These are phyloP conservation scores for Hansenula anomala DNA, from an alignment of 1,139 yeast species.

Conservation along the genomic window DNA sequence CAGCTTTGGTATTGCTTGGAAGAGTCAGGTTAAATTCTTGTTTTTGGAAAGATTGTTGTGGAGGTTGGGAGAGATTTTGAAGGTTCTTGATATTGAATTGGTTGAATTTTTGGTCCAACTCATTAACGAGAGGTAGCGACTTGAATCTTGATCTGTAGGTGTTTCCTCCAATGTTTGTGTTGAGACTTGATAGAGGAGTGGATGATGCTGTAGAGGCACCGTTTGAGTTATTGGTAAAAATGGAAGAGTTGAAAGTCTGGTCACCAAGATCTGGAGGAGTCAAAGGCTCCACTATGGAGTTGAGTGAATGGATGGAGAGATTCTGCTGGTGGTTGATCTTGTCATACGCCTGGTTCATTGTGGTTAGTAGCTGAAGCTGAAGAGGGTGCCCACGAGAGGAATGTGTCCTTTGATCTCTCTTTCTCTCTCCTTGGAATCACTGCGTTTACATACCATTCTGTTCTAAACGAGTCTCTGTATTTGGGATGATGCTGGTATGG, in stretches of 20 bases:
- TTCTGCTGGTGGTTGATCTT: conserved; percentile 18
- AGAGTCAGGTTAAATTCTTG: neutral
- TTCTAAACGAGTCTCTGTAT: too few species aligned
- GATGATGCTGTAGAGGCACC: conserved; percentile 5
- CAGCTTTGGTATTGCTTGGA: neutral
- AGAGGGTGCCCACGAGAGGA: too few species aligned
- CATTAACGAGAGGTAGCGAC: conserved; percentile 20
- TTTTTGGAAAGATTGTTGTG: neutral
- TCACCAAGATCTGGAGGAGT: conserved; percentile 21
- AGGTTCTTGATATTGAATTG: conserved; percentile 19
- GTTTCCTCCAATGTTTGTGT: conserved; percentile 21
- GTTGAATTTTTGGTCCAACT: conserved; percentile 20
- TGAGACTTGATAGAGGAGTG: conserved; percentile 15
- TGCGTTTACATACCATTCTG: neutral
- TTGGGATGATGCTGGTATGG: too few species aligned
- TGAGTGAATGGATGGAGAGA: conserved; percentile 20
- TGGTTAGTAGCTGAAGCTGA: too few species aligned
- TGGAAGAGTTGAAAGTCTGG: neutral
- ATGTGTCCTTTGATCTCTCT: neutral
- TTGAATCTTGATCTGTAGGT: conserved; percentile 23
- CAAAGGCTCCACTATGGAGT: conserved; percentile 21
- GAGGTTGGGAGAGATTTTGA: conserved; percentile 14
- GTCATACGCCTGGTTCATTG: conserved; percentile 10
- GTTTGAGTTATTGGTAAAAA: neutral
- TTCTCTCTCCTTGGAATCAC: neutral